Evolutionary conservation across 2,329 filamentous ascomycete species (phyloP).

Genomic region (Trichoderma sp.): DNA sequence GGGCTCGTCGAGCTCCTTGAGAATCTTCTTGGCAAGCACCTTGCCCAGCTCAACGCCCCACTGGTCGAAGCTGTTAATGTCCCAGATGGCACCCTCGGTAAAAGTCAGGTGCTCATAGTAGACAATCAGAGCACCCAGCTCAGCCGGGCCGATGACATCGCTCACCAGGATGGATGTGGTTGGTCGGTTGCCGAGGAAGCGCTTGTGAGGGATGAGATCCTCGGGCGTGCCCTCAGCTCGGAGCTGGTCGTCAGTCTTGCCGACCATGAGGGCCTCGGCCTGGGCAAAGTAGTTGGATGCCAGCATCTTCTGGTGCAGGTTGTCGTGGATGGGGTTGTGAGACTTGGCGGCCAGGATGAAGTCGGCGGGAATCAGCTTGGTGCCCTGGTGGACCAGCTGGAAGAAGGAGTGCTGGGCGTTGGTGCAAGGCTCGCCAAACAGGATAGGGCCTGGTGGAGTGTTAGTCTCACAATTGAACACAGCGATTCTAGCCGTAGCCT

Average conservation of each 20-base stretch:
- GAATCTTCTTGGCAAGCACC: constrained; percentile 90
- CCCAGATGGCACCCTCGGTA: constrained; percentile 96
- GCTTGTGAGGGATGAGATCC: constrained; percentile 93
- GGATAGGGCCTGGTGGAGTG: constrained; percentile 65
- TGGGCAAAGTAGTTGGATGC: constrained; percentile 92
- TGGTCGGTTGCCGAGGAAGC: constrained; percentile 95
- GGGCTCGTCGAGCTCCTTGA: constrained; percentile 79
- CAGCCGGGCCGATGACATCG: constrained; percentile 89
- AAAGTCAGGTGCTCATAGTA: constrained; percentile 99
- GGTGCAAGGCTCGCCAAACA: constrained; percentile 97
- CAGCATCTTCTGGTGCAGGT: constrained; percentile 96
- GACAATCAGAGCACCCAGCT: constrained; percentile 91
- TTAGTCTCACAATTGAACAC: constrained; percentile 31
- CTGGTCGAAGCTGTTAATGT: constrained; percentile 99
- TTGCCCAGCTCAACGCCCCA: constrained; percentile 99
- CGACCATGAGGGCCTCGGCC: constrained; percentile 87
- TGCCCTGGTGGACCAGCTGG: constrained; percentile 98
- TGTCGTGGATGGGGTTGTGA: constrained; percentile 91
- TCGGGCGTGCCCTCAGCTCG: constrained; percentile 74
- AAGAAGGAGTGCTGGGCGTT: constrained; percentile 99
- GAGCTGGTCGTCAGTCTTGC: constrained; percentile 81
- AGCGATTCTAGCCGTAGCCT: no score
- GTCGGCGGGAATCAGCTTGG: constrained; percentile 96
- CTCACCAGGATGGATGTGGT: constrained; percentile 92
- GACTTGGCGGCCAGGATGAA: constrained; percentile 96